Percentiles rank a stretch among this genome's conserved stretches.
These are phyloP conservation scores for Nicotiana obtusifolia DNA, from an alignment of 257 asterid species.

Conservation along the genomic window DNA sequence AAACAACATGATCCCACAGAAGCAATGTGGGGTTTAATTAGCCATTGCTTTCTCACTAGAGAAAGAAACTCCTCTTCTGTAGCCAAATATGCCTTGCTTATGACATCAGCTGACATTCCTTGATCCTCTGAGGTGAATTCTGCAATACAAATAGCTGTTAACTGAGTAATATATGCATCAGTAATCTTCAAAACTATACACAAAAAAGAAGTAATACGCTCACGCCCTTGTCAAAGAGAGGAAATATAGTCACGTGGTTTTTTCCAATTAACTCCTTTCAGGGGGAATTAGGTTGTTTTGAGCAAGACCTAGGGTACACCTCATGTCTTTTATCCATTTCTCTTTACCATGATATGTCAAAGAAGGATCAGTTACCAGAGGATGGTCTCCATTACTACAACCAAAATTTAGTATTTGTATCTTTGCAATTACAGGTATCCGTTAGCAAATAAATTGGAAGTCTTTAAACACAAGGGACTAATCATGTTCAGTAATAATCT, in stretches of 20 bases:
- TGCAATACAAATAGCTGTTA: slow-evolving; percentile 27
- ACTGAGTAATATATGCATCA: slow-evolving; percentile 28
- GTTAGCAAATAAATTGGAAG: too few species aligned
- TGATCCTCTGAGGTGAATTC: slow-evolving; percentile 19
- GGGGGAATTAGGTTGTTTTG: not conserved
- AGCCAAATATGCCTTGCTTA: slow-evolving; percentile 22
- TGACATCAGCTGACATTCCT: slow-evolving; percentile 23
- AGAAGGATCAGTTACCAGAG: not conserved
- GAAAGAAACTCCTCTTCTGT: slow-evolving; percentile 26
- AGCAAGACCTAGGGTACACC: not conserved
- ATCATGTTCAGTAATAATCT: not conserved
- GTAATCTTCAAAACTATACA: slow-evolving; percentile 6
- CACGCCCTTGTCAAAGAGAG: too few species aligned
- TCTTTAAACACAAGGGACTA: not conserved
- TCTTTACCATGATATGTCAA: not conserved
- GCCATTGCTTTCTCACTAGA: slow-evolving; percentile 20
- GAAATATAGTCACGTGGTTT: not conserved
- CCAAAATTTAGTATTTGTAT: not conserved
- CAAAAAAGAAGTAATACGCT: not conserved
- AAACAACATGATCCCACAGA: slow-evolving; percentile 31
- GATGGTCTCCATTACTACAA: not conserved
- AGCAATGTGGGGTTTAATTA: slow-evolving; percentile 22
- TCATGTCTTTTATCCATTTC: not conserved
- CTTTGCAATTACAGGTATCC: not conserved
- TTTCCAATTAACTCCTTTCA: not conserved